These are phyloP conservation scores for Neurospora sublineolata DNA, from an alignment of 495 filamentous ascomycete species.

Conservation along the genomic window DNA sequence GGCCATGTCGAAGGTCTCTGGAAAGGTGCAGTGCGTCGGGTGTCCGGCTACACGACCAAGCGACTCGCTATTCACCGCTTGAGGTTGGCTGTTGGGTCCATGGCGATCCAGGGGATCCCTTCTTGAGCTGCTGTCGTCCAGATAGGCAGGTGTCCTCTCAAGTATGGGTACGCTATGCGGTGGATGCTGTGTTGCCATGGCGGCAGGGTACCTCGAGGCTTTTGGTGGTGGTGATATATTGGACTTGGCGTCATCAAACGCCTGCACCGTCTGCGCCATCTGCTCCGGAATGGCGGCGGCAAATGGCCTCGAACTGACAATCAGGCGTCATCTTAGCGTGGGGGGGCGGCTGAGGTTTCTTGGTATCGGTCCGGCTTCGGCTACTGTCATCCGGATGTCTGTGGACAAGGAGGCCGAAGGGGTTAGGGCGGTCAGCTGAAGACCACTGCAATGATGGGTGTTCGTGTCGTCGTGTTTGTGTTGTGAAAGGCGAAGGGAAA, in stretches of 20 bases:
- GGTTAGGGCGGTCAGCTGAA: background rate
- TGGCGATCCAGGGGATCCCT: background rate
- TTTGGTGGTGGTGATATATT: background rate
- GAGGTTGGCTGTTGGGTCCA: background rate
- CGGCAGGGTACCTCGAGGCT: background rate
- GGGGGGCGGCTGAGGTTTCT: background rate
- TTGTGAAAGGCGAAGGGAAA: background rate
- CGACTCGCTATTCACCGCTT: background rate
- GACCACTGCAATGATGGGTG: background rate
- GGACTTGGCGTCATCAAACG: background rate
- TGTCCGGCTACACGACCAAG: background rate
- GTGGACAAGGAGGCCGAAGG: background rate
- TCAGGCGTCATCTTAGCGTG: background rate
- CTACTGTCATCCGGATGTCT: background rate
- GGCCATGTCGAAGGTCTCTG: background rate
- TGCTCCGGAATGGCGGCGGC: background rate
- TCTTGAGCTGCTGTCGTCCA: background rate
- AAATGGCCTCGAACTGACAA: background rate
- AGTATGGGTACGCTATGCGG: background rate
- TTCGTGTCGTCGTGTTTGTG: background rate
- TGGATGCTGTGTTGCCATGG: conserved; percentile 4
- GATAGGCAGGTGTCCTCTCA: background rate
- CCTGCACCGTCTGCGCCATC: background rate
- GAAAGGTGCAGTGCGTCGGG: background rate
- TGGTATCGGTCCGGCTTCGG: background rate